Base-by-base conservation (phyloP, 2,329 filamentous ascomycete species). In the Madurella fahalii region DNA sequence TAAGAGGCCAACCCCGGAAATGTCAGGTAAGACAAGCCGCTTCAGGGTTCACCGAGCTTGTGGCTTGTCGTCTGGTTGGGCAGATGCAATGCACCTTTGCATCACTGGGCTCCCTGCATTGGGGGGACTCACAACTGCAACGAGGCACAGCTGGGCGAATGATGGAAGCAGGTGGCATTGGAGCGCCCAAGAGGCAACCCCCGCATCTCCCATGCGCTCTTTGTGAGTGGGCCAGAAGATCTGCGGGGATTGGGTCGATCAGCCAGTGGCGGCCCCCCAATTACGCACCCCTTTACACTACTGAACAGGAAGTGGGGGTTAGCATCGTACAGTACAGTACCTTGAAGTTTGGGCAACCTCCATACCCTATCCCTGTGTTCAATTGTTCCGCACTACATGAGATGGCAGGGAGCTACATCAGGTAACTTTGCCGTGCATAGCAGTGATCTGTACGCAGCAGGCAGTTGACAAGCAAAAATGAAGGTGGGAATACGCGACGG, bases 51-150 rank as follows among this genome's bases (percentile, higher is more conserved):
- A 41, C n/a, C 40, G 9, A 41, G 15, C 16, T 4, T 20, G 16
- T 31, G 42, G 25, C 20, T 7, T 37, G 34, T 30, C 25, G 9
- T 52, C 41, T 50, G 50, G 42, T 52, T 56, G 48, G 53, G 11
- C 16, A 25, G 25, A 4, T 40, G 39, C 16, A 30, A 43, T 48
- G 44, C 53, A 45, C 53, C 17, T 49, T 42, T 41, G 30, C 16
- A 47, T 45, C 45, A 52, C 18, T 15, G 30, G 32, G 13, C 20
- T 15, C 53, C 44, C 43, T 50, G 52, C 52, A 55, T 47, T 25
- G 25, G 18, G 20, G 20, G 9, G 31, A 37, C 34, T 37, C 34
- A 37, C 34, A 4, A 37, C 39, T 43, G 51, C 45, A 7, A 43
- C 30, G 17, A 20, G 17, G 13, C 17, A 32, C 9, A 20, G 12